Conservation (phyloP, 345 rosid genomes). For the Eucalyptus erythrocorys region DNA sequence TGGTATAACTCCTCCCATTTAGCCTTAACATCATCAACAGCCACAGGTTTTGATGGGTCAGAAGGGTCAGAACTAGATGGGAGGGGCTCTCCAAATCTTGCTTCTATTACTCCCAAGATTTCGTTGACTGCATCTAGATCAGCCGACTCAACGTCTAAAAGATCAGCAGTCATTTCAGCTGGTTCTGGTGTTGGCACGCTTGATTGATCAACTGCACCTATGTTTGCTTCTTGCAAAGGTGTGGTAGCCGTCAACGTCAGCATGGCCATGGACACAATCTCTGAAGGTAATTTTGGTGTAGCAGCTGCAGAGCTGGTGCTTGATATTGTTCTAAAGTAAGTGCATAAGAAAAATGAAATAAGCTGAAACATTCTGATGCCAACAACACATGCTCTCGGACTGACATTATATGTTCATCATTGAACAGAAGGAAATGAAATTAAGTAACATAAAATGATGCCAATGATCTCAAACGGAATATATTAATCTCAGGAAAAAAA, state of each 20-base stretch:
- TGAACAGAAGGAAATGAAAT: background rate
- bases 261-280: constrained; percentile 19
- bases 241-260: background rate
- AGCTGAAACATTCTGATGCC: background rate
- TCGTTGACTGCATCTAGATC: background rate
- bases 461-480: background rate
- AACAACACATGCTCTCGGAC: background rate
- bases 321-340: constrained; percentile 38
- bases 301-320: constrained; percentile 30
- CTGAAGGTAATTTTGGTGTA: constrained; percentile 74
- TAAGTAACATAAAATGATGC: background rate
- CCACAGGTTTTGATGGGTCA: background rate
- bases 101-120: background rate
- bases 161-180: background rate
- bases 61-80: background rate
- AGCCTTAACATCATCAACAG: background rate
- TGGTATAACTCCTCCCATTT: background rate
- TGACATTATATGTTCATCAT: background rate
- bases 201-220: background rate
- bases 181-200: background rate
- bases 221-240: background rate
- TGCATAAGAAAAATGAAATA: background rate
- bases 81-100: background rate
- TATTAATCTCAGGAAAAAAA: background rate
- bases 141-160: background rate